Evolutionary conservation across 176 grass and related monocot genomes (phyloP).

Genomic region (Musa acuminata): DNA sequence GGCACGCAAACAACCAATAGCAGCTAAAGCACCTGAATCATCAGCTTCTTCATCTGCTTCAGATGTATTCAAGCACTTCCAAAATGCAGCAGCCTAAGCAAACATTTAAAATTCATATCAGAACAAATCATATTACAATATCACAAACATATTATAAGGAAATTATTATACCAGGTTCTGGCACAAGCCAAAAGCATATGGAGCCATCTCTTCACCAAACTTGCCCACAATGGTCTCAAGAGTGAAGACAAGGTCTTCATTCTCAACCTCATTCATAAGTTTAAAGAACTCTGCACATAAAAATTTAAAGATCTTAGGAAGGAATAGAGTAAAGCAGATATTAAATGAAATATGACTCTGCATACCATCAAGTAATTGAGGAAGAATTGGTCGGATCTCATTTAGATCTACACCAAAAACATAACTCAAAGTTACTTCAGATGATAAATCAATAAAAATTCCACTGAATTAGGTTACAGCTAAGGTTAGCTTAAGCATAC

Average conservation of each 20-base stretch:
- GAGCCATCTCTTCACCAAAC: constrained; percentile 97
- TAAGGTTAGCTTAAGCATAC: constrained; percentile 20
- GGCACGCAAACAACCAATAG: constrained; percentile 78
- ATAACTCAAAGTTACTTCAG: neutral
- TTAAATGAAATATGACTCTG: constrained; percentile 10
- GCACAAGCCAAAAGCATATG: constrained; percentile 80
- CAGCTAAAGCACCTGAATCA: constrained; percentile 82
- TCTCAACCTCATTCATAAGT: constrained; percentile 87
- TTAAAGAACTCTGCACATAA: constrained; percentile 70
- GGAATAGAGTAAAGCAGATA: neutral
- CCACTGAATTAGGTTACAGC: neutral
- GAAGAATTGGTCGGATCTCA: constrained; percentile 71
- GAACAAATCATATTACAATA: neutral
- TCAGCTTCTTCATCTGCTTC: constrained; percentile 84
- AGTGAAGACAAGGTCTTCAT: constrained; percentile 87
- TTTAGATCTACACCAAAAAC: constrained; percentile 53
- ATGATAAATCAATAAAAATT: neutral
- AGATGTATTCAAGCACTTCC: constrained; percentile 72
- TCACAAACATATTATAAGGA: neutral
- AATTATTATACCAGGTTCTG: constrained; percentile 58
- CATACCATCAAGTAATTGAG: constrained; percentile 88
- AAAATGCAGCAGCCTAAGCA: constrained; percentile 72
- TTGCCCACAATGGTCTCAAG: constrained; percentile 89
- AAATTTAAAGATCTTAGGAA: constrained; percentile 4
- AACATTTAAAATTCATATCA: constrained; percentile 9